A percentile compares a stretch with the other conserved stretches of the same genome.
Evolutionary conservation across 345 rosid species (phyloP).

Genomic region (Lumnitzera littorea): DNA sequence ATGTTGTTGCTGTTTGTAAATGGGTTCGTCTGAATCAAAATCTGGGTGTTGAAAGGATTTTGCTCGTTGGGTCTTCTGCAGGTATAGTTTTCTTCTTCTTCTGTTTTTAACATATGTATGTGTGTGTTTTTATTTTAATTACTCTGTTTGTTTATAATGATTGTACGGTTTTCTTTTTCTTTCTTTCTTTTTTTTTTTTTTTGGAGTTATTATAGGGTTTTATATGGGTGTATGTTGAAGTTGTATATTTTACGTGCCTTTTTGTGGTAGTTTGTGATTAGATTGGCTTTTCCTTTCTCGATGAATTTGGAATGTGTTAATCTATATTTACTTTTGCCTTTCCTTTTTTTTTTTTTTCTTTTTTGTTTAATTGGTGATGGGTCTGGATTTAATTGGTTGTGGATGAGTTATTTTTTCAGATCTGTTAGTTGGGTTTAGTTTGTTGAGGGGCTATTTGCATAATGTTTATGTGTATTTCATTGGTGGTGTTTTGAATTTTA

Average conservation of each 20-base stretch:
- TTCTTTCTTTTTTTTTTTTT: too few species aligned
- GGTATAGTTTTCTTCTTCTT: conserved; percentile 27
- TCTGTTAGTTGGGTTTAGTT: conserved; percentile 17
- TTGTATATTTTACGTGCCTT: background rate
- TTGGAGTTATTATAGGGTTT: background rate
- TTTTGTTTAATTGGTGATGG: background rate
- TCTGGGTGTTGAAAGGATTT: conserved; percentile 44
- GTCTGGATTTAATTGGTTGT: background rate
- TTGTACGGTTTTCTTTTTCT: too few species aligned
- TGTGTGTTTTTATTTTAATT: background rate
- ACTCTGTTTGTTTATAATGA: background rate
- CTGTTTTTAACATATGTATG: background rate
- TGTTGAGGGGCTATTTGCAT: background rate
- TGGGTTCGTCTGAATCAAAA: conserved; percentile 43
- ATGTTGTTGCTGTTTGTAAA: conserved; percentile 72
- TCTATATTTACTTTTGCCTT: too few species aligned
- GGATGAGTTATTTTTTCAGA: conserved; percentile 12
- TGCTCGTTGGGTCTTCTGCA: conserved; percentile 90
- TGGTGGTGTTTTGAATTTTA: too few species aligned
- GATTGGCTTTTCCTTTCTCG: background rate
- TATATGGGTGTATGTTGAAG: background rate
- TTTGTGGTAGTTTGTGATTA: conserved; percentile 2
- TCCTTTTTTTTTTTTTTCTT: too few species aligned
- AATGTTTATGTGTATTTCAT: too few species aligned
- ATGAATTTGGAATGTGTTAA: background rate